Evolutionary conservation across 2,329 filamentous ascomycete genomes (phyloP).

Genomic region (Alternaria novae-zelandiae): DNA sequence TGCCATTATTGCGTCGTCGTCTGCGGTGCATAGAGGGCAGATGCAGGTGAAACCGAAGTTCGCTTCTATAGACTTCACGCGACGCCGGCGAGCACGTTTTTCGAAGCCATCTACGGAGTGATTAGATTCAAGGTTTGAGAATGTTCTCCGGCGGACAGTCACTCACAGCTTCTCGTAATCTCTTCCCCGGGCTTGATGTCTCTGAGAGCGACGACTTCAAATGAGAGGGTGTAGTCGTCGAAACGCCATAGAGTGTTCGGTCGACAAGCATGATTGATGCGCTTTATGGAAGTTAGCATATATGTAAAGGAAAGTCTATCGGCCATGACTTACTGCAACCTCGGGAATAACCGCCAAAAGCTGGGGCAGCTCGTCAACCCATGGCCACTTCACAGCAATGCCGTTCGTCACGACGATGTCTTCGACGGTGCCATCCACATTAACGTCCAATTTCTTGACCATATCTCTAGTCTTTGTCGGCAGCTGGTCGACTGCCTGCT

Average conservation of each 20-base stretch:
- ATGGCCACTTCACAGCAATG: conserved; percentile 28
- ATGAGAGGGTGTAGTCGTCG: conserved; percentile 33
- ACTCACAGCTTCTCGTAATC: conserved; percentile 39
- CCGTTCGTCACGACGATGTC: conserved; percentile 37
- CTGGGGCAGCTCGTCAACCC: conserved; percentile 24
- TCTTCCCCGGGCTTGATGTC: conserved; percentile 39
- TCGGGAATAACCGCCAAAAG: conserved; percentile 37
- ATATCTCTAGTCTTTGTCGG: conserved; percentile 23
- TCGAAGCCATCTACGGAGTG: conserved; percentile 34
- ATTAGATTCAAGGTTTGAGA: too few species aligned
- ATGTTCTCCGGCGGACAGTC: too few species aligned
- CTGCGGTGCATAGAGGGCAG: conserved; percentile 38
- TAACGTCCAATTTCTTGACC: conserved; percentile 23
- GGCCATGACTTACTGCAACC: conserved; percentile 33
- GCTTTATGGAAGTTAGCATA: conserved; percentile 21
- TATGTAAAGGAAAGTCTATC: neutral
- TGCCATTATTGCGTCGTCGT: conserved; percentile 11
- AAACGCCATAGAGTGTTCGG: conserved; percentile 44
- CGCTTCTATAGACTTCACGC: conserved; percentile 24
- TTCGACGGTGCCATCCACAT: conserved; percentile 16
- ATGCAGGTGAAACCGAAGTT: conserved; percentile 41
- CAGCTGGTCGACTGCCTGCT: conserved; percentile 31
- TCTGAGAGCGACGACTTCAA: conserved; percentile 36
- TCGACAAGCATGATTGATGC: conserved; percentile 46
- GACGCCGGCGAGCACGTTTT: conserved; percentile 17